Conservation (phyloP, 257 asterid genomes). For the Solanum pimpinellifolium region DNA sequence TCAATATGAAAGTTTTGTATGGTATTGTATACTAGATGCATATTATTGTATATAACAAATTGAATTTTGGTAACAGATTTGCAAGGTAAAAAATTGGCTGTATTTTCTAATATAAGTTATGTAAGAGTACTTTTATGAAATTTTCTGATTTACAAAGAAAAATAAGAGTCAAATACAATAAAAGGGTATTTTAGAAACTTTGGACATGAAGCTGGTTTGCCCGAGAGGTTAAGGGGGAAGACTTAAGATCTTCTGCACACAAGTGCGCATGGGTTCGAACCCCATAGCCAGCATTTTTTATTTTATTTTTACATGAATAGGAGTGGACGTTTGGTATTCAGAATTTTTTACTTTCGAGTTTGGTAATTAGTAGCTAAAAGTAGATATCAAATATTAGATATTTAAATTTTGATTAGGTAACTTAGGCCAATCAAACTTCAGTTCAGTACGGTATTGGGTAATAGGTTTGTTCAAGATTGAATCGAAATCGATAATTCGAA, state of each 20-base stretch:
- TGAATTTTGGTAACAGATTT: neutral
- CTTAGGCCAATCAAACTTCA: no score
- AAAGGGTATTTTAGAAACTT: rapidly evolving
- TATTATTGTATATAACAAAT: neutral
- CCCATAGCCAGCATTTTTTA: conserved; percentile 68
- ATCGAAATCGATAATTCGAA: no score
- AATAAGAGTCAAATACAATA: neutral
- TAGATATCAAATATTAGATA: no score
- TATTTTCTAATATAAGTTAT: neutral
- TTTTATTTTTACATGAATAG: no score
- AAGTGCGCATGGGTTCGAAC: conserved; percentile 92
- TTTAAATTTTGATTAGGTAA: no score
- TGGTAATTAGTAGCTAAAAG: no score
- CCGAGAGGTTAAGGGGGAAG: conserved; percentile 98
- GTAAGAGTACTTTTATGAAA: neutral
- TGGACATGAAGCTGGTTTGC: conserved; percentile 49
- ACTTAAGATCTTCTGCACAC: conserved; percentile 81
- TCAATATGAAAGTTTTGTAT: neutral
- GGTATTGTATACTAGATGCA: neutral
- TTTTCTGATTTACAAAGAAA: no score
- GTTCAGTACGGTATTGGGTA: no score
- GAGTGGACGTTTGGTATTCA: no score
- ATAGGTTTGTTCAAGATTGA: no score
- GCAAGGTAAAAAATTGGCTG: neutral
- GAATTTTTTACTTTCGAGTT: no score